These are phyloP conservation scores for Tetrahymena malaccensis DNA, from an alignment of 73 alveolate genomes.

Conservation along the genomic window DNA sequence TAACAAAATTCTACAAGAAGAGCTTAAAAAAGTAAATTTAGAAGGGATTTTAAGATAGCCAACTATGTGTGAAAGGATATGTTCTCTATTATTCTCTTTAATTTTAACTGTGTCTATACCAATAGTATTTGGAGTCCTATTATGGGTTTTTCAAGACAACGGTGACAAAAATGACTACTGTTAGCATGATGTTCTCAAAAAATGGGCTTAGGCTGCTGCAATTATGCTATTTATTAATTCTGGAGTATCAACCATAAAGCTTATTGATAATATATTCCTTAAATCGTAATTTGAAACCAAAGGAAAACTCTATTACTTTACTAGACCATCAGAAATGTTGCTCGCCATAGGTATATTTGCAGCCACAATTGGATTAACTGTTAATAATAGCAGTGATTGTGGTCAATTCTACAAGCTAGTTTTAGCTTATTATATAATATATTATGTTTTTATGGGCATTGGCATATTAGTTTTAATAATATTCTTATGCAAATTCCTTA, in stretches of 20 bases:
- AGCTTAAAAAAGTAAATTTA: neutral
- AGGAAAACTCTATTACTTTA: neutral
- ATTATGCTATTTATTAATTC: neutral
- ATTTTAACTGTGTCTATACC: neutral
- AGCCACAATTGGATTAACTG: neutral
- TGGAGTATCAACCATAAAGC: neutral
- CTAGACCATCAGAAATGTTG: neutral
- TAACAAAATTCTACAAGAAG: neutral
- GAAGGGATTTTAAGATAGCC: too few relatives aligned
- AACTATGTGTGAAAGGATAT: neutral
- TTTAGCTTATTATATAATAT: neutral
- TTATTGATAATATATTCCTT: neutral
- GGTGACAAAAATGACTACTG: neutral
- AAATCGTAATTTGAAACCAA: neutral
- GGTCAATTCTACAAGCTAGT: neutral
- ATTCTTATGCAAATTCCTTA: too few relatives aligned
- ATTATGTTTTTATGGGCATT: neutral
- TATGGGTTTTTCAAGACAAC: neutral
- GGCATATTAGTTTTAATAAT: neutral
- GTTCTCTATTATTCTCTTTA: neutral
- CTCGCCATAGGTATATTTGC: neutral
- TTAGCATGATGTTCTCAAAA: neutral
- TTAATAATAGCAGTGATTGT: neutral
- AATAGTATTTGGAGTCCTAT: neutral
- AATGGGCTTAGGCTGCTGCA: neutral